Conservation (phyloP, 345 rosid species). For the Gynandropsis gynandra region DNA sequence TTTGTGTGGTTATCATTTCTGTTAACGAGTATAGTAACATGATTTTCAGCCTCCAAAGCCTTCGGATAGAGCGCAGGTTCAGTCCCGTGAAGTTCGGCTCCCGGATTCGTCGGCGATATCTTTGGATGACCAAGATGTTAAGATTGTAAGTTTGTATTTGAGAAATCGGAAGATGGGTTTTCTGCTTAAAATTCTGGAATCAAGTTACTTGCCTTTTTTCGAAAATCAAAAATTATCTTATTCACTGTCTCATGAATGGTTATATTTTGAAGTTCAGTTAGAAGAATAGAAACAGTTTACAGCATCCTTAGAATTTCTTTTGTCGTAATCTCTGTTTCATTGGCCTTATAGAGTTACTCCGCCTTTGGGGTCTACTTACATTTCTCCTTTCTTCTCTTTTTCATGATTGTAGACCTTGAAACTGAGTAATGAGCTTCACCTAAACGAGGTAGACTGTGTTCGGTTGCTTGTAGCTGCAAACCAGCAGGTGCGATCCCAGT, state of each 20-base stretch:
- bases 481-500: conserved; percentile 57
- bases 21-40: not conserved
- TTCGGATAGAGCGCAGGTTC: conserved; percentile 74
- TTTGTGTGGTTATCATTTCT: not conserved
- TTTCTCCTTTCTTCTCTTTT: too few species aligned
- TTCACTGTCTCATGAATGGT: too few species aligned
- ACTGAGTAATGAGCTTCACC: conserved; percentile 85
- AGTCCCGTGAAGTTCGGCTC: conserved; percentile 71
- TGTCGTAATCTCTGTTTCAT: too few species aligned
- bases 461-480: conserved; percentile 78
- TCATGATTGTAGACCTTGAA: conserved; percentile 53
- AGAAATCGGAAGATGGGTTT: conserved; percentile 5
- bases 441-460: conserved; percentile 84
- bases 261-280: too few species aligned
- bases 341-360: too few species aligned
- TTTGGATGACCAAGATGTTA: conserved; percentile 81
- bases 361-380: too few species aligned
- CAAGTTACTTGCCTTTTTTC: not conserved
- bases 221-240: not conserved
- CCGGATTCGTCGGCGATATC: conserved; percentile 77
- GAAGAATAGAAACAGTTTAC: too few species aligned
- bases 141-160: conserved; percentile 49
- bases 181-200: not conserved
- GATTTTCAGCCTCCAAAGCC: conserved; percentile 62
- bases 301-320: too few species aligned